Evolutionary conservation across 2,329 filamentous ascomycete genomes (phyloP).

Genomic region (Fusarium falciforme): DNA sequence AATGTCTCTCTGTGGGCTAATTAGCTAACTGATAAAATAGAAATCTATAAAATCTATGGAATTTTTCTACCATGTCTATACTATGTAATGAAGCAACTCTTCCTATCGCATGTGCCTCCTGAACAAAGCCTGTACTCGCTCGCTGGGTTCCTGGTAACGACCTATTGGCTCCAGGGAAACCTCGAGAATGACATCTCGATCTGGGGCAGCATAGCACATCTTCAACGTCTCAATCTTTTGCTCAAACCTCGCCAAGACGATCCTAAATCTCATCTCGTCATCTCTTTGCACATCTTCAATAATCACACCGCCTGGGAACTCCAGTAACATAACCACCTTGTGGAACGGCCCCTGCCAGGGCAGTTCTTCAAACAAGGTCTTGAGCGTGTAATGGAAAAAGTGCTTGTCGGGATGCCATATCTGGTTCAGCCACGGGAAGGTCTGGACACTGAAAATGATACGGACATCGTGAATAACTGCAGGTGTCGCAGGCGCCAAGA

Average conservation of each 20-base stretch:
- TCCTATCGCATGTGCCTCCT: neutral
- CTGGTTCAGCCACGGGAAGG: neutral
- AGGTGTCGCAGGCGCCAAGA: rapidly evolving
- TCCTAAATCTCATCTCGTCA: neutral
- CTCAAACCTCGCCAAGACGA: neutral
- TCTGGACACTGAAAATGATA: slow-evolving; percentile 7
- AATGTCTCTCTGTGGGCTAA: neutral
- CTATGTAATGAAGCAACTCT: neutral
- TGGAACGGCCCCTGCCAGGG: slow-evolving; percentile 4
- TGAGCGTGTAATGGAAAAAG: neutral
- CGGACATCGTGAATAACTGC: neutral
- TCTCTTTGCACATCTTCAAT: neutral
- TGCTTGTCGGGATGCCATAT: rapidly evolving
- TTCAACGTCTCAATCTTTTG: neutral
- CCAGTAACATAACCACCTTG: neutral
- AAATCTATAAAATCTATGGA: neutral
- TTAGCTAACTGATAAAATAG: neutral
- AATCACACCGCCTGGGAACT: neutral
- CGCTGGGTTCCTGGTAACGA: neutral
- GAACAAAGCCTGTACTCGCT: neutral
- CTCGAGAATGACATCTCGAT: slow-evolving; percentile 4
- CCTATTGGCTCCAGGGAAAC: neutral
- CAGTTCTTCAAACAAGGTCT: neutral
- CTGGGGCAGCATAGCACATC: neutral
- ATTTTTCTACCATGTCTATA: neutral